Evolutionary conservation across 2,329 filamentous ascomycete species (phyloP).

Genomic region (Stemphylium beticola): DNA sequence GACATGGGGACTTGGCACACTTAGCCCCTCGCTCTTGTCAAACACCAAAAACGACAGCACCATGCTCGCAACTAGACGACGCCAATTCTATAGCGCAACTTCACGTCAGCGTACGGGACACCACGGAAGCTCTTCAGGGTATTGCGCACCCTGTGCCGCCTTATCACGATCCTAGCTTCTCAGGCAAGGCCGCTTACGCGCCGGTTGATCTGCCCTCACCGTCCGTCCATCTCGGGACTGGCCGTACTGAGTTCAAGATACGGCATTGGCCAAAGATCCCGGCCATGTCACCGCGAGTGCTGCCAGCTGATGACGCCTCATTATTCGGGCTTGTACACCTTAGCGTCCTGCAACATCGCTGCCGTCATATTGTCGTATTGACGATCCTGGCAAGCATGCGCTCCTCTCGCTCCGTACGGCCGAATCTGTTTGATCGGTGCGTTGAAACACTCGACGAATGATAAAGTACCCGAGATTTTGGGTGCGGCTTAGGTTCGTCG

Average conservation of each 20-base stretch:
- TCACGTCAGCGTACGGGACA: conserved; percentile 5
- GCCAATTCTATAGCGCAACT: conserved; percentile 8
- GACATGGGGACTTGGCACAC: conserved; percentile 37
- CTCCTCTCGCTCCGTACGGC: neutral
- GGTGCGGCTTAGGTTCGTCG: neutral
- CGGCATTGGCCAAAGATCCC: conserved; percentile 33
- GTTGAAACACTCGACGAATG: conserved; percentile 12
- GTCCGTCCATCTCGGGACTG: conserved; percentile 44
- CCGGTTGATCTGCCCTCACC: conserved; percentile 46
- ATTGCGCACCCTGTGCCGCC: conserved; percentile 25
- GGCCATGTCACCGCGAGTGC: conserved; percentile 23
- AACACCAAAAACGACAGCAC: conserved; percentile 17
- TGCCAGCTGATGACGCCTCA: conserved; percentile 34
- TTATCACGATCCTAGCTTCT: conserved; percentile 35
- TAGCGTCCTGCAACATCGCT: conserved; percentile 35
- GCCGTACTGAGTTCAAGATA: conserved; percentile 36
- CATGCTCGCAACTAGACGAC: conserved; percentile 21
- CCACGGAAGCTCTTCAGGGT: neutral
- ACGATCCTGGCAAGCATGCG: conserved; percentile 8
- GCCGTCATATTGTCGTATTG: conserved; percentile 6
- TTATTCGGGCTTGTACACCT: conserved; percentile 24
- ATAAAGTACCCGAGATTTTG: conserved; percentile 3
- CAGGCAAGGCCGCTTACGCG: conserved; percentile 43
- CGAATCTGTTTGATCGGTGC: conserved; percentile 4
- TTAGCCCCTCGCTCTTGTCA: conserved; percentile 20